Evolutionary conservation across 2,329 filamentous ascomycete genomes (phyloP), one percentile per base, ranked within the genome.

Genomic region (Rhinocladiella similis): DNA sequence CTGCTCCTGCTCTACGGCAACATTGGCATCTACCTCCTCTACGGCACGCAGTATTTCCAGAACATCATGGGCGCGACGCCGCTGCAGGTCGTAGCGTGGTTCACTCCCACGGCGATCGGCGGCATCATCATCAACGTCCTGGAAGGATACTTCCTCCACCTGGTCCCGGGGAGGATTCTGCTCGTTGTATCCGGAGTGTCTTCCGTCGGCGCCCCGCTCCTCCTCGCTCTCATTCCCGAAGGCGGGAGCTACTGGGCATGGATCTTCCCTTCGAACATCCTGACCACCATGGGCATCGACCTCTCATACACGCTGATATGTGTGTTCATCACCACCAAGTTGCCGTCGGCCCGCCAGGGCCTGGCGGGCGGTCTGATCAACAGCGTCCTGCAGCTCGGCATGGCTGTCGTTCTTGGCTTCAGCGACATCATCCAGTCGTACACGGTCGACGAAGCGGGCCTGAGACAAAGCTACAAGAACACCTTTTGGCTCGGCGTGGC

Each of bases 251-350:
- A 88, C 76, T 93, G 89, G 89, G 82, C 85, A 0, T 91, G 82
- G 66, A 78, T 90, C 19, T 90, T 92, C 66, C 86, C 88, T 39
- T 57, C 72, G 1, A 80, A 78, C 75, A 72, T 81, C 3, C 83
- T 84, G 60, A 81, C 80, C 12, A 92, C 89, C 0, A 76, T 91
- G 33, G 88, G 86, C 16, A 84, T 91, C 57, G 89, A 93, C 66
- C 84, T 91, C 53, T 84, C 84, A 5, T 91, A 87, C 73, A 90
- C 87, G 66, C 81, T 91, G 1, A 83, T 85, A 16, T 91, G 88
- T 65, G 82, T 92, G 57, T 92, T 89, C 71, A 88, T 91, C 69
- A 91, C 88, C 0, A 91, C 88, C 0, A 83, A 81, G 13, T 76
- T 91, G 60, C 87, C 88, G 0, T 77, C 77, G 3, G 78, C 81